A percentile compares a stretch with the other conserved stretches of the same genome.
phyloP scores from a whole-genome alignment of 139 green algal genomes.

The Micromonas pusilla region DNA sequence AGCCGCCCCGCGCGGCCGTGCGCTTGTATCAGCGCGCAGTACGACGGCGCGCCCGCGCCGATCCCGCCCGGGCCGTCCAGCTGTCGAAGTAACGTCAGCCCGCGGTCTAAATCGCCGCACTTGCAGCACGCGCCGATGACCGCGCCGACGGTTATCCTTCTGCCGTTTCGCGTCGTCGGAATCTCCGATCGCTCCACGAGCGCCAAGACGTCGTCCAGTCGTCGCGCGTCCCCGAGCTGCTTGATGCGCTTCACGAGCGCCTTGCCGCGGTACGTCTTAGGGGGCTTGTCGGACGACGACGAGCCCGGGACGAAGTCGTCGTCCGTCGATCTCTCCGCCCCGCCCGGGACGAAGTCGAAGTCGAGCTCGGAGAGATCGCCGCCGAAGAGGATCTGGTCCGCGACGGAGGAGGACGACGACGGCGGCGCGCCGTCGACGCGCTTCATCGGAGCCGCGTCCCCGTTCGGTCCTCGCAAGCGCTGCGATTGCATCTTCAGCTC shows the following conservation, averaged over 20 bases:
- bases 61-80: neutral
- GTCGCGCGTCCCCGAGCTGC: neutral
- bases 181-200: neutral
- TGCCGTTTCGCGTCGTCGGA: neutral
- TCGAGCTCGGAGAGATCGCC: too few species aligned
- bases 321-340: too few species aligned
- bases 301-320: neutral
- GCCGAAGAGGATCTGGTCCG: too few species aligned
- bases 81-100: neutral
- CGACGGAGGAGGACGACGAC: too few species aligned
- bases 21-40: neutral
- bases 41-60: constrained; percentile 3
- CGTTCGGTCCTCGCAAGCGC: too few species aligned
- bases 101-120: constrained; percentile 1
- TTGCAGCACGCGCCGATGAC: neutral
- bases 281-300: neutral
- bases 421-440: too few species aligned
- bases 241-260: neutral
- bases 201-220: neutral
- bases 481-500: too few species aligned
- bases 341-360: too few species aligned
- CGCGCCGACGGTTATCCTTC: neutral
- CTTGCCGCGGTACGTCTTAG: neutral
- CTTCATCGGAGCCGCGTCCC: too few species aligned
- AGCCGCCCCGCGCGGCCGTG: neutral